Percentiles rank a stretch among this genome's conserved stretches.
phyloP scores from a whole-genome alignment of 306 rosid genomes.

The Fagus crenata region DNA sequence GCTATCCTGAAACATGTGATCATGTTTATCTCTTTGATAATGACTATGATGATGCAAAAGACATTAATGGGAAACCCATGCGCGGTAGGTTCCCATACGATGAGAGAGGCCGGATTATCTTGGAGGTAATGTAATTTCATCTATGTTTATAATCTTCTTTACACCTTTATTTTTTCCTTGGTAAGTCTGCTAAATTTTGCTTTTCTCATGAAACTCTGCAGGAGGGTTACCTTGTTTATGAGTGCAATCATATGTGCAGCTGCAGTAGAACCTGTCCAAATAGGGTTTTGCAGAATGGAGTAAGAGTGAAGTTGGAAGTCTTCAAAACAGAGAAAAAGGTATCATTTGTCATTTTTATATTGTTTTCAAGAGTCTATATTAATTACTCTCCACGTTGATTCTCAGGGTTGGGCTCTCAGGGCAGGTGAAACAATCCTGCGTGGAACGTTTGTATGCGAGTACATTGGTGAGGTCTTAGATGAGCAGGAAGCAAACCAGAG shows the following conservation, averaged over 20 bases:
- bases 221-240: conserved; percentile 98
- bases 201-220: conserved; percentile 46
- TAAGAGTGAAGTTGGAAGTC: conserved; percentile 82
- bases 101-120: conserved; percentile 73
- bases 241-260: conserved; percentile 86
- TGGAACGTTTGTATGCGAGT: conserved; percentile 93
- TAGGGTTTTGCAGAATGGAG: conserved; percentile 92
- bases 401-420: conserved; percentile 93
- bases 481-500: conserved; percentile 67
- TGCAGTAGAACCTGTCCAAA: conserved; percentile 80
- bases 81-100: conserved; percentile 90
- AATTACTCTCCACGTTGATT: conserved; percentile 29
- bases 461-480: conserved; percentile 82
- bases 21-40: conserved; percentile 87
- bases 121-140: conserved; percentile 68
- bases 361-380: conserved; percentile 28
- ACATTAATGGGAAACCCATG: conserved; percentile 83
- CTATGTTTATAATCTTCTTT: conserved; percentile 19
- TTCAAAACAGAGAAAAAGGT: conserved; percentile 86
- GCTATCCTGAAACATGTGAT: conserved; percentile 87
- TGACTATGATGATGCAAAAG: conserved; percentile 93
- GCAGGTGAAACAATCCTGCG: conserved; percentile 85
- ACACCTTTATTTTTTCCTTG: neutral
- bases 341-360: conserved; percentile 23
- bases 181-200: conserved; percentile 9